Base-by-base conservation (phyloP, 2,329 filamentous ascomycete genomes). In the Epichloe hybrida region DNA sequence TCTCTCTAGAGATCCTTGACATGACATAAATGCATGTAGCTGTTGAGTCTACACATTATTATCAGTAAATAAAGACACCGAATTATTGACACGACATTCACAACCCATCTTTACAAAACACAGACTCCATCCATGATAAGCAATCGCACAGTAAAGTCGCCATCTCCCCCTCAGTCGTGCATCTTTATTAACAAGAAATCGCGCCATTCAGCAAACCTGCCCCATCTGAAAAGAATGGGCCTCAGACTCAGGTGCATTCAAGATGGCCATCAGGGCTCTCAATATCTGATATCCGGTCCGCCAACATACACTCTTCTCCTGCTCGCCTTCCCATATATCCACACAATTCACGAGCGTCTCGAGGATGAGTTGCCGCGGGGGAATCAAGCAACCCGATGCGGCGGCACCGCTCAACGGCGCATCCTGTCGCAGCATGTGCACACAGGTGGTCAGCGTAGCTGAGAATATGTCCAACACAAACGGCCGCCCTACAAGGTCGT, bases 391-490 rank as follows among this genome's bases (percentile, higher is more conserved):
- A 6, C 58, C 59, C 40, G 57, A 59, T 8, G 54, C 56, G 5
- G 58, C 55, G 2, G 58, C 58, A 11, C 54, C 60, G 9, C 64
- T 61, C 4, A 67, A 54, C 3, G 64, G 65, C 31, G 63, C 64
- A 46, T 67, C 65, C 49, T 59, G 57, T 20, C 65, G 61, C 38
- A 67, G 55, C 27, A 67, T 59, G 51, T 67, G 64, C 5, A 67
- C 58, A 36, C 57, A 62, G 2, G 64, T 63, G 34, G 65, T 66
- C 45, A 67, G 51, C 1, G 61, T 58, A 1, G 64, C 64, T 4
- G 65, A 65, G 57, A 66, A 66, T 52, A 67, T 66, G 53, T 67
- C 65, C 5, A 65, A 57, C 13, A 65, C 62, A 52, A 64, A 67
- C 2, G 62, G 60, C 1, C 64, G 57, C 3, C 63, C 64, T 11